Percentiles rank a stretch among this genome's conserved stretches.
Evolutionary conservation across 768 basidiomycete species (phyloP).

Genomic region (Tylopilus balloui): DNA sequence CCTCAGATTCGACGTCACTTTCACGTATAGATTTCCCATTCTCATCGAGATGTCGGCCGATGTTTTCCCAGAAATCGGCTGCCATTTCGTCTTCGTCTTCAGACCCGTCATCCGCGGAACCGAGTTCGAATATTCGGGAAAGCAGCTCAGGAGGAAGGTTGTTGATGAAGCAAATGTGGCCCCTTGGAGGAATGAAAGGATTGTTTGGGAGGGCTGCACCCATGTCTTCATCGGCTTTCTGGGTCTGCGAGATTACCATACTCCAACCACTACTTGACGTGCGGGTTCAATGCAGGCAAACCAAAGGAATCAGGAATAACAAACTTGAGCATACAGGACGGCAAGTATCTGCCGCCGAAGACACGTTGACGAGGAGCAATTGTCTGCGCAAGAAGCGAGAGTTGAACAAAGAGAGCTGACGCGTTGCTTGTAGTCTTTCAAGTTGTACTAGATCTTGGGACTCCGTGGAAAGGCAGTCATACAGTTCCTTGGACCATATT

Average conservation of each 20-base stretch:
- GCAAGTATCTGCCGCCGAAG: background rate
- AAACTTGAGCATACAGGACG: background rate
- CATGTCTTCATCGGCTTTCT: background rate
- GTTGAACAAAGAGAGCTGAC: background rate
- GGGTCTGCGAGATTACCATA: constrained; percentile 4
- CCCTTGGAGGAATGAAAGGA: constrained; percentile 44
- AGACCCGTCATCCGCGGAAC: constrained; percentile 34
- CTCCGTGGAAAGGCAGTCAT: background rate
- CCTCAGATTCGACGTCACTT: background rate
- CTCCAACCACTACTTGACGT: background rate
- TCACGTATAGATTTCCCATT: constrained; percentile 23
- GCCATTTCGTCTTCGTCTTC: constrained; percentile 35
- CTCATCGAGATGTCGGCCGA: constrained; percentile 30
- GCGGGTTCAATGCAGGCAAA: background rate
- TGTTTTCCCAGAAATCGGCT: background rate
- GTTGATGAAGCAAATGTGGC: constrained; percentile 44
- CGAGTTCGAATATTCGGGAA: constrained; percentile 50
- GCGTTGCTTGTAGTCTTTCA: background rate
- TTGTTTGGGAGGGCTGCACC: constrained; percentile 38
- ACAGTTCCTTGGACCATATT: too few relatives aligned
- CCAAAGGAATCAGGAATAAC: background rate
- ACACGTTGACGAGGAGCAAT: background rate
- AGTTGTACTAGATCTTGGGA: too few relatives aligned
- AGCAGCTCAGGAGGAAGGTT: constrained; percentile 54
- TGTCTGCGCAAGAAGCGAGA: background rate